Evolutionary conservation across 78 protist species (phyloP).

Genomic region (Speleostelium caveatum): DNA sequence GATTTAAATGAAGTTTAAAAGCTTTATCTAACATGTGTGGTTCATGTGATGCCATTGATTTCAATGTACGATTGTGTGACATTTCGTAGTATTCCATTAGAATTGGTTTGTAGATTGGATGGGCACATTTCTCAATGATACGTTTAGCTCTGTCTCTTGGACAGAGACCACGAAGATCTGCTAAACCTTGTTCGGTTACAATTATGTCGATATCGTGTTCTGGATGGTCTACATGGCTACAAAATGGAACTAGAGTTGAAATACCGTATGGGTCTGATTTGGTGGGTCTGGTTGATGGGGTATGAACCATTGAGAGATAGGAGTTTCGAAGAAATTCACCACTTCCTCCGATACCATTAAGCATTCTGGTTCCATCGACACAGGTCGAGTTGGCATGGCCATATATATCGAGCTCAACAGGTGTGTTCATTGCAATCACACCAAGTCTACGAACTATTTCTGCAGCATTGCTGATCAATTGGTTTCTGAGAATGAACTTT

Average conservation of each 20-base stretch:
- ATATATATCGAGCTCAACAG: conserved; percentile 88
- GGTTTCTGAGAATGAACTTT: conserved; percentile 81
- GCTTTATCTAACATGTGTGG: conserved; percentile 67
- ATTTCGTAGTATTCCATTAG: conserved; percentile 36
- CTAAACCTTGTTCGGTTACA: conserved; percentile 68
- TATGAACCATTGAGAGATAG: conserved; percentile 78
- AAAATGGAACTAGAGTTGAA: conserved; percentile 45
- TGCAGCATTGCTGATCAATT: conserved; percentile 81
- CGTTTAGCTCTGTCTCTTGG: conserved; percentile 50
- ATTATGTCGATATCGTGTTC: conserved; percentile 60
- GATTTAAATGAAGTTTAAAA: conserved; percentile 44
- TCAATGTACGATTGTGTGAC: conserved; percentile 2
- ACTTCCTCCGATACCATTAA: conserved; percentile 89
- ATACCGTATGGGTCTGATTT: conserved; percentile 67
- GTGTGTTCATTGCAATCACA: conserved; percentile 87
- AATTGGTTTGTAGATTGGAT: conserved; percentile 72
- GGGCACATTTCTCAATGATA: conserved; percentile 63
- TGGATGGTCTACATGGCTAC: conserved; percentile 45
- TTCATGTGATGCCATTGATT: conserved; percentile 11
- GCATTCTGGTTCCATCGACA: conserved; percentile 82
- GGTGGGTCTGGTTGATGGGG: conserved; percentile 85
- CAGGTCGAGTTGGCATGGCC: conserved; percentile 86
- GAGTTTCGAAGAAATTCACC: conserved; percentile 88
- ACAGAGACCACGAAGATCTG: conserved; percentile 56
- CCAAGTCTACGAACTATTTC: conserved; percentile 84